Percentiles rank a stretch among this genome's conserved stretches.
phyloP scores from a whole-genome alignment of 164 flowering plant species.

The Magnolia changhungtana region DNA sequence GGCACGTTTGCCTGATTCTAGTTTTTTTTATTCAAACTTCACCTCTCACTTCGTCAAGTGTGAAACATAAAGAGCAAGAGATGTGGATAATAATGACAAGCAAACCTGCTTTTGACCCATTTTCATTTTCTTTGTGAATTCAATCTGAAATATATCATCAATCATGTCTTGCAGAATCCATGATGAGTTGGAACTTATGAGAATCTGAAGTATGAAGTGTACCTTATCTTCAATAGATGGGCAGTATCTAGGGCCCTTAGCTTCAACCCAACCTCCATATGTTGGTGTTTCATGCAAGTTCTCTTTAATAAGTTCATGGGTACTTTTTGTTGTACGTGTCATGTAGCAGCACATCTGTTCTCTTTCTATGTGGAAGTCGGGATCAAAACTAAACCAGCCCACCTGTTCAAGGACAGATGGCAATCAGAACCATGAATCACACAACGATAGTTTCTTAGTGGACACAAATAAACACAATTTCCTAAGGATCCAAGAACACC shows the following conservation, averaged over 20 bases:
- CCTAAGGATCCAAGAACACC: neutral
- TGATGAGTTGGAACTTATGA: neutral
- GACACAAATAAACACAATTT: neutral
- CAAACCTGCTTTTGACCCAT: too few relatives aligned
- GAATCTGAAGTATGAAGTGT: neutral
- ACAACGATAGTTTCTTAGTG: neutral
- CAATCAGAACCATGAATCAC: slow-evolving; percentile 3
- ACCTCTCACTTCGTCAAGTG: too few relatives aligned
- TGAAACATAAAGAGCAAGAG: too few relatives aligned
- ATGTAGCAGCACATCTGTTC: slow-evolving; percentile 97
- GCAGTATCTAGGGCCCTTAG: slow-evolving; percentile 98
- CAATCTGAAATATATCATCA: neutral
- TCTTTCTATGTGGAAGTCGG: slow-evolving; percentile 76
- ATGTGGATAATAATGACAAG: too few relatives aligned
- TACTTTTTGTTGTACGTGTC: slow-evolving; percentile 79
- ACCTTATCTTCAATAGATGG: slow-evolving; percentile 99
- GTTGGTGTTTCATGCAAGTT: slow-evolving; percentile 98
- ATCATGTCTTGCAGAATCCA: neutral
- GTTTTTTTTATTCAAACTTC: too few relatives aligned
- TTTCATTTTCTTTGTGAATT: neutral
- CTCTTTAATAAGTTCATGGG: slow-evolving; percentile 81
- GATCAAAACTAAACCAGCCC: slow-evolving; percentile 94
- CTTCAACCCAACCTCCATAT: slow-evolving; percentile 99
- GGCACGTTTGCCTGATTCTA: too few relatives aligned
- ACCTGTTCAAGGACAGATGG: slow-evolving; percentile 45